A percentile compares a stretch with the other conserved stretches of the same genome.
Conservation (phyloP, 306 rosid genomes). For the Argentina anserina region DNA sequence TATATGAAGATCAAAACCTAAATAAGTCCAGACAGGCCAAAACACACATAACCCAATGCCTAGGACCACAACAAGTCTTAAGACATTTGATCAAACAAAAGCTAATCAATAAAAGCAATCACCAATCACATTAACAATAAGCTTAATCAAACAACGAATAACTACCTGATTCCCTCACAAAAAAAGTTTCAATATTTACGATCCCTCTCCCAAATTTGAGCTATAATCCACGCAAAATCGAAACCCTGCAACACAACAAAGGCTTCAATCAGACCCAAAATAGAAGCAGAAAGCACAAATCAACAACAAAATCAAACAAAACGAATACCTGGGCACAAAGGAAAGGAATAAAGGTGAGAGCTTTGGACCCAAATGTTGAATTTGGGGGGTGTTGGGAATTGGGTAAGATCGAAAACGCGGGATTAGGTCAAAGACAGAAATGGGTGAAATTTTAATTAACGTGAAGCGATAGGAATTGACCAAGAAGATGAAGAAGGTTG, state of each 20-base stretch:
- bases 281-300: neutral
- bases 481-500: neutral
- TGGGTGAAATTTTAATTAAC: neutral
- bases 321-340: neutral
- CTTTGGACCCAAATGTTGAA: neutral
- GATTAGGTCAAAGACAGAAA: constrained; percentile 1
- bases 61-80: neutral
- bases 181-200: neutral
- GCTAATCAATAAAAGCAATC: neutral
- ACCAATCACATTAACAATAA: neutral
- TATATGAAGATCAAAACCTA: constrained; percentile 16
- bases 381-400: neutral
- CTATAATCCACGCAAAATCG: constrained; percentile 14
- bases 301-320: neutral
- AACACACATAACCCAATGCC: constrained; percentile 1
- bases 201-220: constrained; percentile 5
- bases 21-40: constrained; percentile 11
- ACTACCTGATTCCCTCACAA: constrained; percentile 16
- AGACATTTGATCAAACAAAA: neutral
- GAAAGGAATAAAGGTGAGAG: neutral
- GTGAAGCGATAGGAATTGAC: neutral
- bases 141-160: neutral
- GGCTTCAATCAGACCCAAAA: constrained; percentile 4
- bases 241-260: constrained; percentile 12
- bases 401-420: constrained; percentile 8